Conservation (phyloP, 2,329 filamentous ascomycete species). For the Cordyceps cicadae region DNA sequence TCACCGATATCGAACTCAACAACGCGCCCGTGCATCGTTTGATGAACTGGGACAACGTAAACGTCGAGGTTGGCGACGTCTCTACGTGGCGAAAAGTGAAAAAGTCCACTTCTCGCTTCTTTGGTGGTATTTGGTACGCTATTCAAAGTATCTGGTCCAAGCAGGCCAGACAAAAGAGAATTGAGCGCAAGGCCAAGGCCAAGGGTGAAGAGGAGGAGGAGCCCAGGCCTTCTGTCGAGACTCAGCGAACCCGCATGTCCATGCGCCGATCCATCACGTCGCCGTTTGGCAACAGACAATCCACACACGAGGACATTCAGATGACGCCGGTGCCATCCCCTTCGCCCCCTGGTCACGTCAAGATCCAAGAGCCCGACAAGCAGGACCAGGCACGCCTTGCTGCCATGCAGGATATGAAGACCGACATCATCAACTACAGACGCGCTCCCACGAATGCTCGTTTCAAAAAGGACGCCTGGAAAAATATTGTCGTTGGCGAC, state of each 20-base stretch:
- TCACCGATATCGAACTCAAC: slow-evolving; percentile 88
- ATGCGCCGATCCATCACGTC: slow-evolving; percentile 35
- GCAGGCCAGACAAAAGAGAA: slow-evolving; percentile 40
- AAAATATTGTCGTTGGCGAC: slow-evolving; percentile 88
- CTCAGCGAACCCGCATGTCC: slow-evolving; percentile 25
- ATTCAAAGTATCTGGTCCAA: slow-evolving; percentile 42
- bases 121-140: slow-evolving; percentile 44
- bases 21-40: slow-evolving; percentile 91
- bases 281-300: slow-evolving; percentile 46
- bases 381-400: slow-evolving; percentile 26
- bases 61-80: slow-evolving; percentile 79
- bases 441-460: slow-evolving; percentile 60
- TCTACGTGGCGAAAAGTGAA: slow-evolving; percentile 83
- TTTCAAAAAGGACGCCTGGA: slow-evolving; percentile 93
- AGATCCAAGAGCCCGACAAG: slow-evolving; percentile 32
- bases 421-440: slow-evolving; percentile 63
- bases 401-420: slow-evolving; percentile 38
- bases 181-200: slow-evolving; percentile 34
- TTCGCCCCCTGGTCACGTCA: slow-evolving; percentile 37
- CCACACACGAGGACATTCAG: slow-evolving; percentile 66
- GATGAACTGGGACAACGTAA: slow-evolving; percentile 85
- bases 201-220: slow-evolving; percentile 33
- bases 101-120: slow-evolving; percentile 66
- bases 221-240: slow-evolving; percentile 50
- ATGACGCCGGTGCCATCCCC: slow-evolving; percentile 94